phyloP scores from a whole-genome alignment of 768 basidiomycete species.

The Lyophyllum semitale region DNA sequence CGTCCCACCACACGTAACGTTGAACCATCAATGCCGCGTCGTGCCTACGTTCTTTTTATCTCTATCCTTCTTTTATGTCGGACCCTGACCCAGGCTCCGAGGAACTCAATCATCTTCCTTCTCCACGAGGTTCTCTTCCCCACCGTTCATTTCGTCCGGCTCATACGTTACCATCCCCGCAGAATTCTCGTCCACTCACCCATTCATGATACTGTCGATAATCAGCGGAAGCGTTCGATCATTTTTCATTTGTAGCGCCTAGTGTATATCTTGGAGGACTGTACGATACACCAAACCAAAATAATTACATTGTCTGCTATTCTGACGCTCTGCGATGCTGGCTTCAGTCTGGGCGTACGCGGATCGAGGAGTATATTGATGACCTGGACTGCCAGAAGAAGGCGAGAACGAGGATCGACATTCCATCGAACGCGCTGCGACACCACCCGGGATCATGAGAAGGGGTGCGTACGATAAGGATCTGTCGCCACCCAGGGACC shows the following conservation, averaged over 20 bases:
- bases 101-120: background rate
- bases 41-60: conserved; percentile 20
- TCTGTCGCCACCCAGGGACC: too few relatives aligned
- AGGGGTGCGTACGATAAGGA: background rate
- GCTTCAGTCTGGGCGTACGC: background rate
- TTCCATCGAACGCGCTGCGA: background rate
- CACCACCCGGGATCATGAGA: background rate
- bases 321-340: background rate
- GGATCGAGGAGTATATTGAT: background rate
- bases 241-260: conserved; percentile 6
- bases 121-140: background rate
- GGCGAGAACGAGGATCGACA: background rate
- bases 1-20: conserved; percentile 14
- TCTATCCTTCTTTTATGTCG: background rate
- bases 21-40: conserved; percentile 11
- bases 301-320: background rate
- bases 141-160: conserved; percentile 1
- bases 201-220: conserved; percentile 11
- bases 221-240: conserved; percentile 9
- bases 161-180: conserved; percentile 8
- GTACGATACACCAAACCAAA: background rate
- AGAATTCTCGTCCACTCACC: conserved; percentile 1
- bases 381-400: background rate
- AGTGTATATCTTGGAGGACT: conserved; percentile 2
- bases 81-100: conserved; percentile 8